Base-by-base conservation (phyloP, 2,329 filamentous ascomycete species). In the Hypoxylon sp. region DNA sequence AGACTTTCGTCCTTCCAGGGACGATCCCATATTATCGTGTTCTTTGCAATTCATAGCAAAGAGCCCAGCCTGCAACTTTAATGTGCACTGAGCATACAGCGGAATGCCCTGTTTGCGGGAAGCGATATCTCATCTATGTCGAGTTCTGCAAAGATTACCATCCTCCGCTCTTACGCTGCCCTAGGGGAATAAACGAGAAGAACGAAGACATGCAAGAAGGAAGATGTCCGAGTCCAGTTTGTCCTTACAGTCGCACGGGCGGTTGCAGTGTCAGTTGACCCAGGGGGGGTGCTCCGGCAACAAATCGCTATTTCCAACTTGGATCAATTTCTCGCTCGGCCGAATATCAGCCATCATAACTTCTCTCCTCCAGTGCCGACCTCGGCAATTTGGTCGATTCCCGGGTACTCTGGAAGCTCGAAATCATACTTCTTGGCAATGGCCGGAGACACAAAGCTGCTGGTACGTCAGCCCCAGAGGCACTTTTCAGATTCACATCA, bases 371-470 rank as follows among this genome's bases (percentile, higher is more conserved):
- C 78, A 9, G 77, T 74, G 12, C 79, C 80, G 43, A 96, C 84
- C 79, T 99, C 96, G 57, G 94, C 90, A 71, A 97, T 84, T 80
- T 98, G 96, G 78, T 98, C 94, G 70, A 96, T 81, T 0, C 94
- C 96, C 72, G 91, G 84, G 79, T 97, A 99, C 69, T 87, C 81
- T 4, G 95, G 95, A 56, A 97, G 78, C 72, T 96, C 91, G 67
- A 99, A 85, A 48, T 88, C 88, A 81, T 97, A 99, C 80, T 96
- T 97, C 72, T 91, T 87, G 32, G 93, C 91, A 73, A 97, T 89
- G 54, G 85, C 84, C 56, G 88, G 87, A 19, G 91, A 88, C 74
- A 99, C 85, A 75, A 99, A 99, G 64, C 92, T 91, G 71, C 30
- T 19, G 50, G 32, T 69, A 69, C 45, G 70, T 75, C 59, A 74